Evolutionary conservation across 257 asterid genomes (phyloP).

Genomic region (Fraxinus pennsylvanica): DNA sequence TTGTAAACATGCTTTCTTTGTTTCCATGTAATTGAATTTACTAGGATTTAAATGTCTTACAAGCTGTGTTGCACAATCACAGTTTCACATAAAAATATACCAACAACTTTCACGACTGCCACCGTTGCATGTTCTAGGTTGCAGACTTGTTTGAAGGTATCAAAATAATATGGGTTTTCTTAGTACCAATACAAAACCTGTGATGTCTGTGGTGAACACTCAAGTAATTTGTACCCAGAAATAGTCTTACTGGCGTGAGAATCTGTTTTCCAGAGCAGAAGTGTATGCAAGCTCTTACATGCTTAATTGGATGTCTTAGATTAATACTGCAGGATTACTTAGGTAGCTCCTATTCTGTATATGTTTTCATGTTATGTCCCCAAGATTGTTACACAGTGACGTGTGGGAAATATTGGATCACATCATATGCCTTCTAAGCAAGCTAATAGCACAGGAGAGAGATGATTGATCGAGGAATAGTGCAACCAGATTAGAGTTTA

Average conservation of each 20-base stretch:
- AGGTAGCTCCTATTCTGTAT: background rate
- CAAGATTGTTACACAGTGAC: background rate
- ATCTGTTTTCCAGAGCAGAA: slow-evolving; percentile 4
- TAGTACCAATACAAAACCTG: slow-evolving; percentile 4
- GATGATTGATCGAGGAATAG: background rate
- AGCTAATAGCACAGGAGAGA: background rate
- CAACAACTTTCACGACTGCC: slow-evolving; percentile 6
- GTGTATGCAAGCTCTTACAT: background rate
- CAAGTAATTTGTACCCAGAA: background rate
- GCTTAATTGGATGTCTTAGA: slow-evolving; percentile 8
- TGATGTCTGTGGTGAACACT: slow-evolving; percentile 7
- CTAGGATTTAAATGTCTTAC: background rate
- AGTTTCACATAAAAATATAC: slow-evolving; percentile 20
- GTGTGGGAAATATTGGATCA: slow-evolving; percentile 3
- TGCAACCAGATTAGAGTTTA: background rate
- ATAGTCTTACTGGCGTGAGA: slow-evolving; percentile 3
- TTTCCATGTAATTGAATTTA: slow-evolving; percentile 5
- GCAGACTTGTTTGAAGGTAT: slow-evolving; percentile 9
- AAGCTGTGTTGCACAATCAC: slow-evolving; percentile 16
- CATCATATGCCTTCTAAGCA: background rate
- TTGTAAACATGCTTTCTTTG: slow-evolving; percentile 9
- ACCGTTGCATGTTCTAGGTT: background rate
- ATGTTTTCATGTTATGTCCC: background rate
- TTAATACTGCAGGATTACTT: slow-evolving; percentile 3
- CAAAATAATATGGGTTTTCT: slow-evolving; percentile 1